Conservation (phyloP, 1,284 basidiomycete genomes). For the Vanrija pseudolonga region DNA sequence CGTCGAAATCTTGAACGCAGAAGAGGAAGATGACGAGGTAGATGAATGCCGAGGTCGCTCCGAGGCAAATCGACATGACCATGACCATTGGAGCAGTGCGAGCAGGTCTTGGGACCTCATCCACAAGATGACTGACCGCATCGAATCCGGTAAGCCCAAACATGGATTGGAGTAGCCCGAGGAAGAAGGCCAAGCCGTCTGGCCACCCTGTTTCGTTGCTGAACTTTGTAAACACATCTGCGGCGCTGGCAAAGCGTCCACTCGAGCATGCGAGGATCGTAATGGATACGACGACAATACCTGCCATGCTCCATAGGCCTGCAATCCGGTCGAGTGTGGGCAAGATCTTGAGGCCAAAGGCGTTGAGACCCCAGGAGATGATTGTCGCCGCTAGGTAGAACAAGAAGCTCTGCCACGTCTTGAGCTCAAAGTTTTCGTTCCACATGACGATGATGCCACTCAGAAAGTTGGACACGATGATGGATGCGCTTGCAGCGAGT, state of each 20-base stretch:
- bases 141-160: slow-evolving; percentile 47
- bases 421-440: slow-evolving; percentile 30
- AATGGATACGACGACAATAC: slow-evolving; percentile 45
- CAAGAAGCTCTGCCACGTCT: slow-evolving; percentile 26
- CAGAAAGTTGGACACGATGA: slow-evolving; percentile 26
- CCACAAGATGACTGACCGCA: slow-evolving; percentile 26
- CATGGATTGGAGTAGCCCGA: slow-evolving; percentile 48
- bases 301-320: slow-evolving; percentile 38
- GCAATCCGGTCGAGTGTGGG: slow-evolving; percentile 37
- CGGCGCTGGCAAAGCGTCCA: slow-evolving; percentile 41
- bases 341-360: slow-evolving; percentile 28
- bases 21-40: slow-evolving; percentile 65
- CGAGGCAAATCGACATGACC: slow-evolving; percentile 59
- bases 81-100: slow-evolving; percentile 19
- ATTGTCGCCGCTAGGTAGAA: slow-evolving; percentile 25
- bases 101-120: slow-evolving; percentile 24
- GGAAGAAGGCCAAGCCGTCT: slow-evolving; percentile 48
- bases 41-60: slow-evolving; percentile 56
- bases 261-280: slow-evolving; percentile 39
- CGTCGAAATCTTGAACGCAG: slow-evolving; percentile 58
- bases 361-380: slow-evolving; percentile 30
- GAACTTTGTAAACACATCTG: slow-evolving; percentile 47
- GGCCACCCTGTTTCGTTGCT: slow-evolving; percentile 51
- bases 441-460: slow-evolving; percentile 35
- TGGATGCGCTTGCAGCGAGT: slow-evolving; percentile 19